Base-by-base conservation (phyloP, 1,284 basidiomycete species). In the Singerocomus inundabilis region DNA sequence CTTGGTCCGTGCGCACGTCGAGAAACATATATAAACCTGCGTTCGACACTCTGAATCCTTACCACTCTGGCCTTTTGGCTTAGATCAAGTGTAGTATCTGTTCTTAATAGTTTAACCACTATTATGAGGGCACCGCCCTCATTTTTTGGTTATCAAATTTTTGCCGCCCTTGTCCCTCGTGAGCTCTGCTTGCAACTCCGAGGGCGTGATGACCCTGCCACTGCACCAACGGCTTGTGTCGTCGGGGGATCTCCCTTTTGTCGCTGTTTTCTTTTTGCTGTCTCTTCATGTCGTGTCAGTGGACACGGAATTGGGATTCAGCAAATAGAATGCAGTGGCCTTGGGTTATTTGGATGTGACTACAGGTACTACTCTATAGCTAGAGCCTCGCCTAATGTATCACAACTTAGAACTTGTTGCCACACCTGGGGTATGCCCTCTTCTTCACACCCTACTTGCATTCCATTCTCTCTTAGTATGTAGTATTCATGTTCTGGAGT, bases 21-120 rank as follows among this genome's bases (percentile, higher is more conserved):
- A 3, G 1, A 30, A 40, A 43, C 4, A 13, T 51, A 59, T 57
- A 59, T 50, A 59, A 32, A 40, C 43, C 28, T 0, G 0, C 6
- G 36, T 21, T 21, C 21, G n/a, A n/a, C n/a, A n/a, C n/a, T n/a
- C n/a, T n/a, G n/a, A 45, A 44, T 49, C 77, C 58, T 80, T 74
- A 86, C 84, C 85, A 86, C 86, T 91, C 84, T 91, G 89, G 84
- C 88, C 89, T 86, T 88, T 89, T 88, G 88, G 88, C 85, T 90
- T 92, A 88, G 88, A 90, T 89, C 88, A 91, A 91, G 88, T 91
- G 88, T 91, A 91, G 89, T 90, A 90, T 66, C 61, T 63, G 64
- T 67, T 63, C 64, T 67, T 63, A 57, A 65, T 59, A 59, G 58
- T 63, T 63, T 63, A 63, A 67, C 64, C 61, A 67, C 64, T 62